Base-by-base conservation (phyloP, 2,329 filamentous ascomycete genomes). In the Colletotrichum sp. region DNA sequence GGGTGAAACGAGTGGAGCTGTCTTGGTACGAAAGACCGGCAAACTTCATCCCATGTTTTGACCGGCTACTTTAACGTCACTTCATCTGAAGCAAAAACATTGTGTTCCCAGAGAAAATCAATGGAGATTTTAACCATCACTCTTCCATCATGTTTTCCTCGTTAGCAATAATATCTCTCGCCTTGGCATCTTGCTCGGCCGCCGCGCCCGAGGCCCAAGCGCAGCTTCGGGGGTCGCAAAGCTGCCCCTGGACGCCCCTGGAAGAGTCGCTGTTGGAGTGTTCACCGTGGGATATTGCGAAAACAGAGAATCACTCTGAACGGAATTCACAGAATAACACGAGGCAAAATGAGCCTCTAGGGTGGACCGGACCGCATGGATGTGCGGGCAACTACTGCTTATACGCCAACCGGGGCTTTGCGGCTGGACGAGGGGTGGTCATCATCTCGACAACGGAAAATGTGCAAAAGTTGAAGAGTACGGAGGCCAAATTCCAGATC, bases 391-490 rank as follows among this genome's bases (percentile, higher is more conserved):
- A 15, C 16, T 77, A 76, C 78, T 87, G 85, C 78, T 80, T 85
- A 67, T 87, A 83, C 77, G 79, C 82, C 16, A 82, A 83, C 75
- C 68, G 79, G 4, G 77, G 70, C 15, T 86, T 86, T 67, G 85
- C 84, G 27, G 77, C 79, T 19, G 82, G 82, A 19, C 79, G 85
- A 7, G 86, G 86, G 59, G 83, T 87, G 68, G 83, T 84, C n/a
- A 74, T 87, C 57, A 63, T 88, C 32, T 87, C 84, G 48, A 82
- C 81, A 5, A 77, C 81, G 1, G 77, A 78, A 8, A 72, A 72
- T 32, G 36, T 77, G n/a, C 61, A 73, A 8, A 71, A 71, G 19
- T 19, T 71, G 36, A 76, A 76, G 25, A 6, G 13, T 8, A 19
- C 25, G 52, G 74, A 61, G 61, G 19, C 28, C 5, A 25, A 11